Evolutionary conservation across 768 basidiomycete genomes (phyloP).

Genomic region (Hortiboletus campestris): DNA sequence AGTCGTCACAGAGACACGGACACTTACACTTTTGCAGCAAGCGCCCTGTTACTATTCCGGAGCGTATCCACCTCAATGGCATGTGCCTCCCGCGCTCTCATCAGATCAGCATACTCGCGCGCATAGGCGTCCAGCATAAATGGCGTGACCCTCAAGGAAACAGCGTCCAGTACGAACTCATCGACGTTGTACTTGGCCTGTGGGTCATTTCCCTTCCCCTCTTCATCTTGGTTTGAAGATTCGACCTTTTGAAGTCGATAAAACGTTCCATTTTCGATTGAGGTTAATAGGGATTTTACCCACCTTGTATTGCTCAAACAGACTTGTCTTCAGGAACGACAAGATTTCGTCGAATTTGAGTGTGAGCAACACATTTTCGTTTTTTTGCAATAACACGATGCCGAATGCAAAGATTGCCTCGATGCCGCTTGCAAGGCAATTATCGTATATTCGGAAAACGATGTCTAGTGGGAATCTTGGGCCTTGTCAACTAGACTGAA

Average conservation of each 20-base stretch:
- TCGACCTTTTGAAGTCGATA: slow-evolving; percentile 23
- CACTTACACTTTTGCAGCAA: slow-evolving; percentile 79
- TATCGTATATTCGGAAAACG: slow-evolving; percentile 96
- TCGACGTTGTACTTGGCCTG: slow-evolving; percentile 60
- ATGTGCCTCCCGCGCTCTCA: slow-evolving; percentile 78
- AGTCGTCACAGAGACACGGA: not conserved
- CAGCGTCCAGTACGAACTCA: slow-evolving; percentile 85
- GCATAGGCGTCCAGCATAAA: slow-evolving; percentile 93
- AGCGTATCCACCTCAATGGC: slow-evolving; percentile 81
- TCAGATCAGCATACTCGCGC: slow-evolving; percentile 82
- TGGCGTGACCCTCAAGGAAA: slow-evolving; percentile 83
- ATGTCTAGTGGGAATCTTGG: slow-evolving; percentile 88
- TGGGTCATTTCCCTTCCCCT: slow-evolving; percentile 15
- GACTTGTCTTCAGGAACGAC: slow-evolving; percentile 70
- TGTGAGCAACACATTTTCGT: slow-evolving; percentile 72
- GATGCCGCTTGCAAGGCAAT: slow-evolving; percentile 93
- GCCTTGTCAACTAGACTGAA: not conserved
- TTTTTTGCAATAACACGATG: slow-evolving; percentile 80
- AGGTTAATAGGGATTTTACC: not conserved
- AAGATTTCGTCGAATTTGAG: slow-evolving; percentile 93
- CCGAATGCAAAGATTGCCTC: slow-evolving; percentile 98
- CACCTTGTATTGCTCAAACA: slow-evolving; percentile 84
- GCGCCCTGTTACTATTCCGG: slow-evolving; percentile 70
- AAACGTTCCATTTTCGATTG: not conserved
- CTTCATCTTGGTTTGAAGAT: slow-evolving; percentile 27